A percentile compares a stretch with the other conserved stretches of the same genome.
Evolutionary conservation across 768 basidiomycete species (phyloP).

Genomic region (Hirschioporus abietinus): DNA sequence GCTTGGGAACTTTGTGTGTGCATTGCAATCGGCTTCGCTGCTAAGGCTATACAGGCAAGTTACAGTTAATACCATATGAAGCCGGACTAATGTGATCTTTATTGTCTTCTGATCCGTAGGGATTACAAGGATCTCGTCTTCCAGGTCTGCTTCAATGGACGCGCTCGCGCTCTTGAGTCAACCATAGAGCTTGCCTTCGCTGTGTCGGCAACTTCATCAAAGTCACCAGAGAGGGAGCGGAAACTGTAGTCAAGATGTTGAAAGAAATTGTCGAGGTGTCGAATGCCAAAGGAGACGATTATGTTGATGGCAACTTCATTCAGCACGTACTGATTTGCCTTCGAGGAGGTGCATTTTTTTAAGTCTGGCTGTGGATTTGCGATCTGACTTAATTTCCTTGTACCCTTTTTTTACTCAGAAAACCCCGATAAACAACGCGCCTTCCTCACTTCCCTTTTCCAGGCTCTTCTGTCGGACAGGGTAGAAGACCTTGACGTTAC

Average conservation of each 20-base stretch:
- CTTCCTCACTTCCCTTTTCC: background rate
- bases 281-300: background rate
- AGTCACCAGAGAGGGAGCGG: background rate
- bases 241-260: background rate
- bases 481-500: background rate
- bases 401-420: background rate
- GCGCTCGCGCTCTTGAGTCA: background rate
- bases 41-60: background rate
- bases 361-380: background rate
- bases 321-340: background rate
- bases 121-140: background rate
- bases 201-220: background rate
- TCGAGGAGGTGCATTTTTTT: background rate
- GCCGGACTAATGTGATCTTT: background rate
- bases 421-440: background rate
- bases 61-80: background rate
- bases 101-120: background rate
- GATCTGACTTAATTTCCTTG: no score
- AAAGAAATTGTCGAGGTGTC: background rate
- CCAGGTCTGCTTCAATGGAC: background rate
- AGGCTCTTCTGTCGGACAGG: background rate
- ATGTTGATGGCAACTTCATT: background rate
- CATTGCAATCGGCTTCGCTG: background rate
- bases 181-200: background rate
- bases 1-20: background rate